Conservation (phyloP, 345 rosid genomes). For the Lepidium didymum region DNA sequence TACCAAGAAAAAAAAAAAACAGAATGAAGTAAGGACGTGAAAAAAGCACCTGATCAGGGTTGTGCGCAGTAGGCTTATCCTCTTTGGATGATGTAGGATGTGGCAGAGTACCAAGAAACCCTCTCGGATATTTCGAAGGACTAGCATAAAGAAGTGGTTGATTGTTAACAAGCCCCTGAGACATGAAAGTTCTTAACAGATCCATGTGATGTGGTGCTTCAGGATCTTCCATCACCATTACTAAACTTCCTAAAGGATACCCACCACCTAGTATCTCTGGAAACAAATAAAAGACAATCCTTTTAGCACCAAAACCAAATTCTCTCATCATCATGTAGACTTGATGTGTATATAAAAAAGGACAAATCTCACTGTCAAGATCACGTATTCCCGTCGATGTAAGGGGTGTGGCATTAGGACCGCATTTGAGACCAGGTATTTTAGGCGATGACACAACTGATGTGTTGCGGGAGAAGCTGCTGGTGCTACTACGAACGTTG, state of each 20-base stretch:
- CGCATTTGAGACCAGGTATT: conserved; percentile 64
- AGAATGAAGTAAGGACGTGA: background rate
- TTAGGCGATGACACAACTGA: conserved; percentile 34
- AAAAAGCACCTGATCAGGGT: conserved; percentile 46
- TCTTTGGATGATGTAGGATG: conserved; percentile 55
- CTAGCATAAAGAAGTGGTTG: conserved; percentile 84
- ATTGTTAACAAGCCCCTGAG: conserved; percentile 83
- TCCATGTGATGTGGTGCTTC: conserved; percentile 99
- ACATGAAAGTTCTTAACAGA: conserved; percentile 84
- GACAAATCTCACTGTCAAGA: conserved; percentile 62
- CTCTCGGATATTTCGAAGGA: conserved; percentile 72
- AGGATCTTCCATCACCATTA: conserved; percentile 95
- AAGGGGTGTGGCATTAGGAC: conserved; percentile 74
- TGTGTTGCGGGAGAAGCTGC: conserved; percentile 80
- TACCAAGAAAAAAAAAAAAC: background rate
- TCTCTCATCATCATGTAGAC: background rate
- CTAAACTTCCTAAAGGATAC: conserved; percentile 72
- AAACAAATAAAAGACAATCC: conserved; percentile 11
- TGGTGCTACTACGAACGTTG: conserved; percentile 40
- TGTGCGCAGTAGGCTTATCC: conserved; percentile 39
- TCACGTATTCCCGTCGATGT: conserved; percentile 78
- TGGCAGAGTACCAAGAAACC: conserved; percentile 86
- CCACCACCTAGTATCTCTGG: conserved; percentile 85
- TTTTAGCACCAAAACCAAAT: background rate
- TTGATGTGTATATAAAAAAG: background rate